Base-by-base conservation (phyloP, 768 basidiomycete genomes). In the Boletus reticulatus region DNA sequence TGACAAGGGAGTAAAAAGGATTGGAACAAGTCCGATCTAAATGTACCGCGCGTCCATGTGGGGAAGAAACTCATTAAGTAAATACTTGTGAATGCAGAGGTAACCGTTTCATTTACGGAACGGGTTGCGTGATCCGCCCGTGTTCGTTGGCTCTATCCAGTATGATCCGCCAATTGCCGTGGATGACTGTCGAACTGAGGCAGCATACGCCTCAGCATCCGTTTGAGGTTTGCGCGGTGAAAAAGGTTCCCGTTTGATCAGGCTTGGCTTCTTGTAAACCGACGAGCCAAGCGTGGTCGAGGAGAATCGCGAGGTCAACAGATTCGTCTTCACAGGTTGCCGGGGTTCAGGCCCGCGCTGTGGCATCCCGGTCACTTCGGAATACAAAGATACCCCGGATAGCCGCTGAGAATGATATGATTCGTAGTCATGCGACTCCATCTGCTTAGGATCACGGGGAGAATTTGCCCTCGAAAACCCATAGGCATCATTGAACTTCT, bases 271-370 rank as follows among this genome's bases (percentile, higher is more conserved):
- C 63, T 69, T 68, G 58, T 59, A 60, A 55, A 66, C 54, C 20
- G 73, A 76, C 37, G 75, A 78, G 41, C 73, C 73, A 47, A 71
- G 60, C 34, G 79, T 80, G 47, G 77, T 78, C 29, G 71, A 67
- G 22, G 82, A 85, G 65, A 81, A 80, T 50, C 81, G 73, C 56
- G 80, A 79, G 7, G 73, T 65, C 53, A 78, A 62, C 34, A 74
- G 66, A 31, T 78, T 73, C 39, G 70, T 74, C 72, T 79, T 80
- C 59, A 89, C 77, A 19, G 89, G 87, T 69, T 85, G 81, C n/a
- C 88, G 80, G n/a, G 88, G 83, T 63, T 89, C 86, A 7, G 89
- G 84, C 41, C 76, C 80, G 27, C 74, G 75, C 32, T 81, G 79
- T 58, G 82, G 83, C 36, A 76, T 64, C 19, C 89, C 88, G 11